Base-by-base conservation (phyloP, 1,139 yeast species). In the Meyerozyma athensensis region DNA sequence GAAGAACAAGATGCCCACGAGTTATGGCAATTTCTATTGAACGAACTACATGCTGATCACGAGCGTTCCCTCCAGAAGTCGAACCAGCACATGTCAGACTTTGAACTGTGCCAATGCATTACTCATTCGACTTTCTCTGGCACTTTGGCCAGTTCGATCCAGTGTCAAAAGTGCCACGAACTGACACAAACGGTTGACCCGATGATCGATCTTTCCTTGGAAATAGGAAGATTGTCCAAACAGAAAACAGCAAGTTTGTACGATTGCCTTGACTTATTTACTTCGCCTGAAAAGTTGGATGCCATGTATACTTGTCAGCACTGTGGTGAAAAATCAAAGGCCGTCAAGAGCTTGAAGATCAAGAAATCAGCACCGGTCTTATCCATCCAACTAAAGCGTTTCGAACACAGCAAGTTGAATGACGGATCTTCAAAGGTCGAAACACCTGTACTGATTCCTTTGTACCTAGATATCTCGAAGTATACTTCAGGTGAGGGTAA, bases 1-100 rank as follows among this genome's bases (percentile, higher is more conserved):
- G 85, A 92, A 35, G 97, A 92, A 60, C 98, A 92, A 60, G 98
- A 92, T 58, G 97, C 98, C 0, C 98, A 92, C 60, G 98, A 92
- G 58, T 92, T 90, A 59, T 81, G 95, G 82, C 97, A 92, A 56
- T 89, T 90, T 56, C 55, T 90, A 21, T 68, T 90, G 34, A 86
- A 90, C 56, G 95, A 87, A 58, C 63, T 92, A 39, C 98, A 92
- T 59, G 68, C 65, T 44, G 86, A 71, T 46, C 49, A 57, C 52
- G 59, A 60, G 48, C 58, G 63, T 39, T 51, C 65, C 7, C 41
- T 52, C 36, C 35, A 37, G 5, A 37, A 44, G 19, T 33, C 41
- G 12, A 41, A 49, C 3, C 53, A 26, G 26, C 36, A 5, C 19
- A 23, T 34, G 44, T 7, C 42, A 34, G 31, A 33, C 38, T 38